Conservation (phyloP, 768 basidiomycete genomes). For the Tylopilus plumbeoviolaceoides region DNA sequence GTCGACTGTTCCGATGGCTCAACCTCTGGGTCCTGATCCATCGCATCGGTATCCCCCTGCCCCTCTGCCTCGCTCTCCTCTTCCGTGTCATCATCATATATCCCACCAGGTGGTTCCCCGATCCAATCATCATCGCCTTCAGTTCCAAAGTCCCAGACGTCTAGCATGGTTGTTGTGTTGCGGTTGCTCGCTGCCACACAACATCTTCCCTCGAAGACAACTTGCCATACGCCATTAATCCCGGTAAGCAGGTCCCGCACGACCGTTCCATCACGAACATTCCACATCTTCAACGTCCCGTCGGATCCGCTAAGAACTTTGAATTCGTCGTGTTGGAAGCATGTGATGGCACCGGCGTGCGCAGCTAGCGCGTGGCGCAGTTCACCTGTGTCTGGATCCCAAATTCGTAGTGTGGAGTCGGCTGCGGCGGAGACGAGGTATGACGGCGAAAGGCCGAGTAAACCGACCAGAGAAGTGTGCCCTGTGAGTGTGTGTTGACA, state of each 20-base stretch:
- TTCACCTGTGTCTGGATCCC: constrained; percentile 85
- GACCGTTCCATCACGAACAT: constrained; percentile 80
- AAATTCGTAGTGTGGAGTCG: constrained; percentile 90
- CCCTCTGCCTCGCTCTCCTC: constrained; percentile 44
- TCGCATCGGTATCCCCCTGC: constrained; percentile 61
- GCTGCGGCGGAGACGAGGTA: constrained; percentile 94
- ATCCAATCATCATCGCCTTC: constrained; percentile 77
- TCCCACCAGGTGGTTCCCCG: constrained; percentile 69
- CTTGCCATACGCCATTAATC: constrained; percentile 96
- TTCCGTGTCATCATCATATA: constrained; percentile 67
- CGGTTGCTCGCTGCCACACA: constrained; percentile 92
- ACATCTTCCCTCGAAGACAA: constrained; percentile 90
- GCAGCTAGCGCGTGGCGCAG: constrained; percentile 80
- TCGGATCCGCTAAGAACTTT: constrained; percentile 95
- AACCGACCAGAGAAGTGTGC: constrained; percentile 92
- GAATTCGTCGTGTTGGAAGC: constrained; percentile 98
- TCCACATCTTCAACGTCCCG: constrained; percentile 98
- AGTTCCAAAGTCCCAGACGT: constrained; percentile 87
- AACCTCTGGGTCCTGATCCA: constrained; percentile 59
- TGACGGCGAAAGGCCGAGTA: constrained; percentile 85
- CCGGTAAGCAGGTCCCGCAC: constrained; percentile 87
- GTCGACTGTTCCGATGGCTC: constrained; percentile 32
- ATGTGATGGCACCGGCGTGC: constrained; percentile 97
- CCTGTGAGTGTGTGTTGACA: constrained; percentile 80
- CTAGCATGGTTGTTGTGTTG: constrained; percentile 70